These are phyloP conservation scores for Pseudonitzschia delicatissima DNA, from an alignment of 108 stramenopile genomes.

Conservation along the genomic window DNA sequence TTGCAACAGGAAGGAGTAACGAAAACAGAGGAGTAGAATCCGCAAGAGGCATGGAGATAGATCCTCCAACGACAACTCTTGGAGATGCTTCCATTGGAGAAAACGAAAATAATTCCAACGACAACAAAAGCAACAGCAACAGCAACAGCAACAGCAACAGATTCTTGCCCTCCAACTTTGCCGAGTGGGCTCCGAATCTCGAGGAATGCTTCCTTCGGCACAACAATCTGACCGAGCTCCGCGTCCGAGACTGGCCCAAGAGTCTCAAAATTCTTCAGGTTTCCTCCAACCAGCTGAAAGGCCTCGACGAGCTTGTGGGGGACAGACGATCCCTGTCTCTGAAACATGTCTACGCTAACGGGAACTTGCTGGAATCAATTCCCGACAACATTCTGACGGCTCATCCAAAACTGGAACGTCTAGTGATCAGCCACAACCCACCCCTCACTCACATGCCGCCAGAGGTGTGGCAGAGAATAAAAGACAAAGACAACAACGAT, in stretches of 20 bases:
- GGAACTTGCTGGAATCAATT: slow-evolving; percentile 36
- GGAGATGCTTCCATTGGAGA: not conserved
- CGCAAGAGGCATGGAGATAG: too few species aligned
- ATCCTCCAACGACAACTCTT: too few species aligned
- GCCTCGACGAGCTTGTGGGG: slow-evolving; percentile 29
- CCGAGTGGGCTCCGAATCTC: slow-evolving; percentile 14
- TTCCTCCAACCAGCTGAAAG: slow-evolving; percentile 55
- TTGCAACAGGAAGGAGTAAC: not conserved
- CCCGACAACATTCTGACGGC: slow-evolving; percentile 32
- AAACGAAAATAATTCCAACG: not conserved
- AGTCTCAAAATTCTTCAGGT: slow-evolving; percentile 41
- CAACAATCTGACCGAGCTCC: slow-evolving; percentile 34
- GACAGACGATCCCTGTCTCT: slow-evolving; percentile 5
- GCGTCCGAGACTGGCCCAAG: slow-evolving; percentile 29
- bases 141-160: not conserved
- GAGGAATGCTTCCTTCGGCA: slow-evolving; percentile 16
- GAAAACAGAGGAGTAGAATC: too few species aligned
- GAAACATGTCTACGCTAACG: slow-evolving; percentile 50
- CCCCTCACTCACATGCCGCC: not conserved
- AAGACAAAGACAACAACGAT: not conserved
- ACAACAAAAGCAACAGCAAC: not conserved
- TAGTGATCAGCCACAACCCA: slow-evolving; percentile 51
- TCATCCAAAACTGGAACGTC: slow-evolving; percentile 28
- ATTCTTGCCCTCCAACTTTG: slow-evolving; percentile 32
- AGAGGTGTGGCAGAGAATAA: not conserved